Evolutionary conservation across 345 rosid genomes (phyloP).

Genomic region (Sonneratia alba): DNA sequence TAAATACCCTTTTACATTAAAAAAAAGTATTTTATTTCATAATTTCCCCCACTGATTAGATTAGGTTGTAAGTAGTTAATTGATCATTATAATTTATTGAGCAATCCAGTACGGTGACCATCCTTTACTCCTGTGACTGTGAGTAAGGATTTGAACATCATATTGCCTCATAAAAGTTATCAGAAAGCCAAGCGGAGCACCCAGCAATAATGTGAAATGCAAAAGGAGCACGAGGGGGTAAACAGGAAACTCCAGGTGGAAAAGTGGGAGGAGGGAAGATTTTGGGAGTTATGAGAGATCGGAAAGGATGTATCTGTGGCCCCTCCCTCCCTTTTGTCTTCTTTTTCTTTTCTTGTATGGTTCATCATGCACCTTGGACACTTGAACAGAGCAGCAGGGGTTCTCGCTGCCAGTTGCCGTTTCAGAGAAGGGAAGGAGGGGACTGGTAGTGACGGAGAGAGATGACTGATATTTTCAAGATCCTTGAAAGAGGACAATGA

Average conservation of each 20-base stretch:
- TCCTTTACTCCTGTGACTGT: too few species aligned
- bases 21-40: too few species aligned
- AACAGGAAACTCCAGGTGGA: conserved; percentile 10
- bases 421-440: conserved; percentile 10
- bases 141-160: neutral
- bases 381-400: neutral
- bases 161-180: too few species aligned
- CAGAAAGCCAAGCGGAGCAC: too few species aligned
- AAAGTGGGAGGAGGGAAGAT: conserved; percentile 7
- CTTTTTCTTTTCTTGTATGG: too few species aligned
- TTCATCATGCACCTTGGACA: conserved; percentile 9
- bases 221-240: conserved; percentile 15
- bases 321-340: neutral
- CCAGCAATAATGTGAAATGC: neutral
- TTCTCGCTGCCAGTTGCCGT: neutral
- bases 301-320: conserved; percentile 22
- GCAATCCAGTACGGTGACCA: too few species aligned
- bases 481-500: conserved; percentile 13
- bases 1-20: too few species aligned
- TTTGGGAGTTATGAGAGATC: conserved; percentile 19
- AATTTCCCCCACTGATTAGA: too few species aligned
- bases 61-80: too few species aligned
- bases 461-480: conserved; percentile 6
- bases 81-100: too few species aligned
- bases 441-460: conserved; percentile 4